Evolutionary conservation across 768 basidiomycete species (phyloP).

Genomic region (Boletus patriciae): DNA sequence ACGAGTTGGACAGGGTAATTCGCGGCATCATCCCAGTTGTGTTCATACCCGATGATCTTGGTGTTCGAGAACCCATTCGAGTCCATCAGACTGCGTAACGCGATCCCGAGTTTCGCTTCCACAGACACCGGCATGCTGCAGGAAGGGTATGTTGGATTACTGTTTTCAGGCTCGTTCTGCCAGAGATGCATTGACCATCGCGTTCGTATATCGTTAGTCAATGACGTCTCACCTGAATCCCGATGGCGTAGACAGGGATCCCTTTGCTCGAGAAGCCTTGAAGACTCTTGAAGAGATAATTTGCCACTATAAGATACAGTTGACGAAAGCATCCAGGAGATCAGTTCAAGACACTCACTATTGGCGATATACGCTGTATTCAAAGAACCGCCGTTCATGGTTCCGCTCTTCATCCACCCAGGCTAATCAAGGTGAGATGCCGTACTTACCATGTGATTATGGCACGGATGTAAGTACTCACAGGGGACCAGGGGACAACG

Average conservation of each 20-base stretch:
- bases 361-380: conserved; percentile 45
- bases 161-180: conserved; percentile 56
- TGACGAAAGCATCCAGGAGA: background rate
- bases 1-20: conserved; percentile 61
- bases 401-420: conserved; percentile 74
- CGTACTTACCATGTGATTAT: too few relatives aligned
- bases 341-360: conserved; percentile 41
- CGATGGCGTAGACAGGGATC: conserved; percentile 60
- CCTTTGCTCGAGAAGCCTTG: conserved; percentile 68
- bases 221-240: conserved; percentile 43
- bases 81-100: conserved; percentile 59
- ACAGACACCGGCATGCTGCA: conserved; percentile 52
- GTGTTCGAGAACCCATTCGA: conserved; percentile 57
- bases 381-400: conserved; percentile 68
- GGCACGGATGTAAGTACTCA: conserved; percentile 37
- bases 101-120: conserved; percentile 58
- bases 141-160: conserved; percentile 68
- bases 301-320: conserved; percentile 50
- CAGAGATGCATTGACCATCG: background rate
- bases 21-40: conserved; percentile 72
- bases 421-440: conserved; percentile 44
- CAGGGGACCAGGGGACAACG: conserved; percentile 74
- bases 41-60: conserved; percentile 68
- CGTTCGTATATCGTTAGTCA: background rate
- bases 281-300: conserved; percentile 68